A percentile compares a stretch with the other conserved stretches of the same genome.
Evolutionary conservation across 2,329 filamentous ascomycete species (phyloP).

Genomic region (Aureobasidium sp.): DNA sequence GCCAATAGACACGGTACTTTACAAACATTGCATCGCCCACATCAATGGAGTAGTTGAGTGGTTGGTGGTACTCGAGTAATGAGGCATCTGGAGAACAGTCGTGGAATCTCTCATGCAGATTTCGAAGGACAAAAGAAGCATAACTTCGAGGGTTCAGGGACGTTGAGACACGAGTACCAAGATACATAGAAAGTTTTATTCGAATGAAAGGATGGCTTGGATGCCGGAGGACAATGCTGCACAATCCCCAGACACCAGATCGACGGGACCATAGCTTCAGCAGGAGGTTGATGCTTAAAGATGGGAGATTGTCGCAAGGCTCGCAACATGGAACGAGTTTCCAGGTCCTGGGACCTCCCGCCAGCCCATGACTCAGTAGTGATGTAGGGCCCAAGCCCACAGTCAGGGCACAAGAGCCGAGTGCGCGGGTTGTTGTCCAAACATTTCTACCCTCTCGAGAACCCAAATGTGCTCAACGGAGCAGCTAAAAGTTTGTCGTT

Average conservation of each 20-base stretch:
- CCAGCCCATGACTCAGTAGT: not conserved
- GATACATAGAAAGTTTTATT: not conserved
- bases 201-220: not conserved
- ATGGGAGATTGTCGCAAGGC: not conserved
- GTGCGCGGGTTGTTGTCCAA: not conserved
- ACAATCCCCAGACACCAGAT: constrained; percentile 4
- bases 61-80: no score
- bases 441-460: not conserved
- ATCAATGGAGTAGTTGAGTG: not conserved
- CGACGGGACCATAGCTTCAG: not conserved
- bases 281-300: not conserved
- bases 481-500: not conserved
- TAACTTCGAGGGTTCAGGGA: no score
- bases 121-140: no score
- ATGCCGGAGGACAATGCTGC: no score
- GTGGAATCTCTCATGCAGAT: no score
- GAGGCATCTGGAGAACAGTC: no score
- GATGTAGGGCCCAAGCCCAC: not conserved
- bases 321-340: not conserved
- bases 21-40: not conserved
- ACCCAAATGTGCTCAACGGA: not conserved
- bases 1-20: not conserved
- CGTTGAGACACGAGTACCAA: not conserved
- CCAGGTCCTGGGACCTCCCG: not conserved
- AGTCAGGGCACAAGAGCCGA: not conserved